Conservation (phyloP, 352 stramenopile species). For the Phytophthora fragariae region DNA sequence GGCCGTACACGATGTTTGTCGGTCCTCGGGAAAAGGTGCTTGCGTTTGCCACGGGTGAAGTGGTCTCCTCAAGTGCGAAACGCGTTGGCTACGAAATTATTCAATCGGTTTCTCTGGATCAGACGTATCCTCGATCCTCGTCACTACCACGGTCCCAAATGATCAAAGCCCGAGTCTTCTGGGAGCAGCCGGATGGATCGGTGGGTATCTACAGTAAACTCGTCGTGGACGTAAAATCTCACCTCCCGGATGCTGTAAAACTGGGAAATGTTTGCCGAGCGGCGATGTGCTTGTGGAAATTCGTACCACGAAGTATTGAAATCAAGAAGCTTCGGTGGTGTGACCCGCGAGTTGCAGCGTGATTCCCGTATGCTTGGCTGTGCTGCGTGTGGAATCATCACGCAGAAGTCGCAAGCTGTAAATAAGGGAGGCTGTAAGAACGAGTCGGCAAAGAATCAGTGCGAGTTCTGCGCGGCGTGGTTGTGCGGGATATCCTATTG, state of each 20-base stretch:
- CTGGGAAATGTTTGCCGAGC: slow-evolving; percentile 21
- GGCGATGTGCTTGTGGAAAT: slow-evolving; percentile 32
- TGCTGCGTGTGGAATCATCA: slow-evolving; percentile 6
- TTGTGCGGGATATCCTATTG: slow-evolving; percentile 27
- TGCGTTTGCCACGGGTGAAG: slow-evolving; percentile 17
- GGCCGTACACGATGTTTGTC: slow-evolving; percentile 29
- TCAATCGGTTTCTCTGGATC: slow-evolving; percentile 25
- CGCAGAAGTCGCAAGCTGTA: slow-evolving; percentile 1
- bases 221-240: slow-evolving; percentile 32
- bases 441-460: slow-evolving; percentile 8
- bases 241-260: slow-evolving; percentile 26
- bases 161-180: slow-evolving; percentile 33
- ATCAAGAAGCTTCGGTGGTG: slow-evolving; percentile 38
- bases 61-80: slow-evolving; percentile 14
- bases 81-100: slow-evolving; percentile 33
- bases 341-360: slow-evolving; percentile 12
- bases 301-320: slow-evolving; percentile 31
- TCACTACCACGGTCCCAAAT: slow-evolving; percentile 23
- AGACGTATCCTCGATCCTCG: background rate
- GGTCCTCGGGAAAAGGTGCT: slow-evolving; percentile 32
- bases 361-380: slow-evolving; percentile 1
- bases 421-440: background rate
- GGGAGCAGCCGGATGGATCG: slow-evolving; percentile 21
- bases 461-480: slow-evolving; percentile 30
- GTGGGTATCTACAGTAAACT: slow-evolving; percentile 37